Evolutionary conservation across 2,329 filamentous ascomycete species (phyloP).

Genomic region (Sporothrix inflata): DNA sequence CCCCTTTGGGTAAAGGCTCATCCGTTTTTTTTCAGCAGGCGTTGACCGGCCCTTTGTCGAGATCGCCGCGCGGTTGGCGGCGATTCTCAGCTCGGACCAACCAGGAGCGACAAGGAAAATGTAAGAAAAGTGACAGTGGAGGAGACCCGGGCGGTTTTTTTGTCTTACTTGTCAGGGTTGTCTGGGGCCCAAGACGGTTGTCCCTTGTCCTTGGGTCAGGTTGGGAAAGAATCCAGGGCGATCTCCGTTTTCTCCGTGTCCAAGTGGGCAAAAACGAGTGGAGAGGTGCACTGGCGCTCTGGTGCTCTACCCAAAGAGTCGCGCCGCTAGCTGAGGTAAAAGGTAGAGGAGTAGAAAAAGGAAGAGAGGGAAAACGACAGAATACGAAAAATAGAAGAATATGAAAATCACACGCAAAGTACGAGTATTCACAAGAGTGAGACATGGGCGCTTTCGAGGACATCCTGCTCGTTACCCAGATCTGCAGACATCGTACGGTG

Average conservation of each 20-base stretch:
- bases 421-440: neutral
- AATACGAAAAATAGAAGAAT: neutral
- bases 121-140: neutral
- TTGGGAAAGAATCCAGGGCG: neutral
- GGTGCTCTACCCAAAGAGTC: no score
- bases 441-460: neutral
- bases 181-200: conserved; percentile 4
- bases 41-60: conserved; percentile 26
- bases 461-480: neutral
- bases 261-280: neutral
- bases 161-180: neutral
- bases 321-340: no score
- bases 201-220: neutral
- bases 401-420: no score
- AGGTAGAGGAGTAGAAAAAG: no score
- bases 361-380: no score
- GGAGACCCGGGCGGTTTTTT: neutral
- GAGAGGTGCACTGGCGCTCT: no score
- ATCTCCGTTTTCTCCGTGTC: conserved; percentile 2
- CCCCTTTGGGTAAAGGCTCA: conserved; percentile 1
- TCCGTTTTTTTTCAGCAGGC: conserved; percentile 29
- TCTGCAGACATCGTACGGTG: neutral
- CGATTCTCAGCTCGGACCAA: conserved; percentile 22
- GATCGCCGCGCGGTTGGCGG: conserved; percentile 20
- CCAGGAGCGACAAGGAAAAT: neutral